phyloP scores from a whole-genome alignment of 2,329 filamentous ascomycete species.

The Fusarium sp. region DNA sequence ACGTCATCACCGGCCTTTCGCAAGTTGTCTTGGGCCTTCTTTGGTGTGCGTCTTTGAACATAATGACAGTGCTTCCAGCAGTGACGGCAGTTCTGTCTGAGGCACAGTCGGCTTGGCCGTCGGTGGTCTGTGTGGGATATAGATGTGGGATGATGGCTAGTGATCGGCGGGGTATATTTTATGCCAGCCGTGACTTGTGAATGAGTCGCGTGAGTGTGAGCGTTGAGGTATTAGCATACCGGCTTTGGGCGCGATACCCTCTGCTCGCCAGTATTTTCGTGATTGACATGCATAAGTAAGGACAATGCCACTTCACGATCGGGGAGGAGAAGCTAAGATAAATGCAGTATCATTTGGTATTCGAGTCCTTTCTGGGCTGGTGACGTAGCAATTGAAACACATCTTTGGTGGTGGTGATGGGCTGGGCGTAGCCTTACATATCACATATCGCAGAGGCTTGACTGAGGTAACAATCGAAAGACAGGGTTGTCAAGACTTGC shows the following conservation, averaged over 20 bases:
- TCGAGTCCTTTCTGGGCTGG: not conserved
- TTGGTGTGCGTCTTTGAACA: constrained; percentile 13
- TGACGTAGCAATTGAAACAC: constrained; percentile 9
- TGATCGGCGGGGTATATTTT: constrained; percentile 36
- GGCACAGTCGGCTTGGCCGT: constrained; percentile 41
- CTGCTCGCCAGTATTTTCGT: not conserved
- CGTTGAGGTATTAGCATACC: not conserved
- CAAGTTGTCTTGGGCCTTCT: constrained; percentile 15
- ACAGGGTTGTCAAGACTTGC: not conserved
- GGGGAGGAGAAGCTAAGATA: not conserved
- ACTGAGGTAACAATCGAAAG: not conserved
- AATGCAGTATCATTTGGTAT: not conserved
- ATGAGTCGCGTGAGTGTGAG: constrained; percentile 10
- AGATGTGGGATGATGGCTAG: constrained; percentile 12
- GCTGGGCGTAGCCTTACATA: not conserved
- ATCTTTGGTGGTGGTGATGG: not conserved
- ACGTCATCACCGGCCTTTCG: constrained; percentile 22
- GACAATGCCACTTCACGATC: not conserved
- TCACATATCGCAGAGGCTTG: too few relatives aligned
- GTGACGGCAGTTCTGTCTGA: constrained; percentile 29
- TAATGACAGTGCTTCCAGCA: constrained; percentile 1
- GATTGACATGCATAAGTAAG: not conserved
- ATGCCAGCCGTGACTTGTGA: constrained; percentile 16
- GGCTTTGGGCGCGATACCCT: not conserved
- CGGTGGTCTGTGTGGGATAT: constrained; percentile 30